Base-by-base conservation (phyloP, 208 protist species). In the Acanthamoeba healyi region DNA sequence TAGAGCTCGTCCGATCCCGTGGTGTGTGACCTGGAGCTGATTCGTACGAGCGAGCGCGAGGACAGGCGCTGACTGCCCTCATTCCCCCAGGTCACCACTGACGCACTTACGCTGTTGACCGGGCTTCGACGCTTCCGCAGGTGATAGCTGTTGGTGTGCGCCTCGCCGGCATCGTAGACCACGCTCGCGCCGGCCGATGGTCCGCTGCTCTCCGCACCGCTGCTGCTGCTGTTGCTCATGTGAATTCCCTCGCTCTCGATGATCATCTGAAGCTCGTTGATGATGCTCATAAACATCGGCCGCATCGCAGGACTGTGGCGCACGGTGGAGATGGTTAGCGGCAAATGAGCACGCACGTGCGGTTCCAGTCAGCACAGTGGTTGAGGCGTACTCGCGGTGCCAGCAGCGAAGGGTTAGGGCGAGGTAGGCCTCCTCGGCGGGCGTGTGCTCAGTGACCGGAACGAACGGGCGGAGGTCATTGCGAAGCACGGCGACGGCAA, bases 371-470 rank as follows among this genome's bases (percentile, higher is more conserved):
- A n/a, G n/a, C n/a, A n/a, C n/a, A n/a, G n/a, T n/a, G n/a, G 54
- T 15, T 61, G 54, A 61, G 22, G 54, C 54, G 54, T 61, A 61
- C 54, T 74, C 65, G 65, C 65, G 65, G 38, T 74, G 65, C 65
- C 65, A 74, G 36, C 65, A 74, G 65, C n/a, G 65, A 38, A 40
- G 6, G 32, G 26, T 74, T 4, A 74, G 65, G 65, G 65, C n/a
- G n/a, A 74, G 65, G 36, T 74, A 74, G 65, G 65, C 65, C 65
- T 74, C 65, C 36, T 74, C 32, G 36, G 65, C 32, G 65, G 65
- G 36, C n/a, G 65, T 26, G 65, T 74, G 22, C 65, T 42, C 32
- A 29, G 32, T 10, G n/a, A 74, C 36, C n/a, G 65, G 65, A 4
- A 74, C 36, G n/a, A 74, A 74, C 9, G 65, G 65, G 10, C 65